A percentile compares a stretch with the other conserved stretches of the same genome.
phyloP scores from a whole-genome alignment of 768 basidiomycete species.

The Rhodocollybia butyracea region DNA sequence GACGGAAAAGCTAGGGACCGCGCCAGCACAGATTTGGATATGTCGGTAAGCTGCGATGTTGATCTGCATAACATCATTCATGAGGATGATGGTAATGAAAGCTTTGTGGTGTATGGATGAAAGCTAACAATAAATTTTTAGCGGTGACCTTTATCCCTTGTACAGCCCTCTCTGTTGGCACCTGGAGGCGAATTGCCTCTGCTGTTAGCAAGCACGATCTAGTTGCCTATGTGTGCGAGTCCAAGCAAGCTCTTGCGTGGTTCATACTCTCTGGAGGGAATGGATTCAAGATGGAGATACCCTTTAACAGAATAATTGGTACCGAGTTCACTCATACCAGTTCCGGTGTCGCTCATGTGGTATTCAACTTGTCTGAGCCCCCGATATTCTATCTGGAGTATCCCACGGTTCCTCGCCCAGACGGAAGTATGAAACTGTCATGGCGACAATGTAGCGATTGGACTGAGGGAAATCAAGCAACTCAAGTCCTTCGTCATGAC shows the following conservation, averaged over 20 bases:
- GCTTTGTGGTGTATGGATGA: background rate
- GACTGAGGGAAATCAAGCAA: conserved; percentile 74
- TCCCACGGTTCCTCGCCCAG: conserved; percentile 24
- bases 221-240: conserved; percentile 71
- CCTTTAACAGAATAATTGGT: conserved; percentile 59
- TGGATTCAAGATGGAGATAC: conserved; percentile 84
- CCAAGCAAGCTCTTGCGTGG: conserved; percentile 68
- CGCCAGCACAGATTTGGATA: conserved; percentile 30
- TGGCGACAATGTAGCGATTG: conserved; percentile 74
- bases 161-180: conserved; percentile 69
- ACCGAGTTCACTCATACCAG: conserved; percentile 53
- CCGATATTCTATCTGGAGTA: conserved; percentile 70
- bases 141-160: conserved; percentile 78
- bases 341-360: conserved; percentile 55
- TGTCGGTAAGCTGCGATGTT: conserved; percentile 51
- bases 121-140: conserved; percentile 21
- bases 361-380: conserved; percentile 62
- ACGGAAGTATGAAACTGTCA: conserved; percentile 30
- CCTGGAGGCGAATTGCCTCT: conserved; percentile 73
- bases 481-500: conserved; percentile 58
- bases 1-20: conserved; percentile 51
- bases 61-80: conserved; percentile 67
- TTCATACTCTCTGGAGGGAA: conserved; percentile 70
- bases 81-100: conserved; percentile 68
- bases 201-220: conserved; percentile 56